Evolutionary conservation across 2,329 filamentous ascomycete species (phyloP).

Genomic region (Pleurostoma richardsiae): DNA sequence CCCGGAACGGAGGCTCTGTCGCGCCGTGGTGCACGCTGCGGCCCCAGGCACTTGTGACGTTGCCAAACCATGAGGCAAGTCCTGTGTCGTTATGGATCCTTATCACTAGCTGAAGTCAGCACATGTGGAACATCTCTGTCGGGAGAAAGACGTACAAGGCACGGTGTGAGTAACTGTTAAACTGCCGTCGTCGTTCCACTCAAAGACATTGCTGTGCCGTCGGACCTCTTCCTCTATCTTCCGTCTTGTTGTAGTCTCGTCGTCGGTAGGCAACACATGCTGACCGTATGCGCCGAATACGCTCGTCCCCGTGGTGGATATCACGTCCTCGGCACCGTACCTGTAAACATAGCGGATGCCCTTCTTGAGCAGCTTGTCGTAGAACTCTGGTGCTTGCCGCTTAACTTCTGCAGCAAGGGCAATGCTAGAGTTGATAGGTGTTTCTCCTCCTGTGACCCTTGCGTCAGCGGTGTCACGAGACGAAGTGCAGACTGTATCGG

Average conservation of each 20-base stretch:
- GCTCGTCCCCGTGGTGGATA: constrained; percentile 25
- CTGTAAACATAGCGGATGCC: constrained; percentile 24
- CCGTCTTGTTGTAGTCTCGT: constrained; percentile 12
- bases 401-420: constrained; percentile 18
- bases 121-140: not conserved
- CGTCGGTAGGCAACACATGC: constrained; percentile 16
- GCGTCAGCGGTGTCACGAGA: not conserved
- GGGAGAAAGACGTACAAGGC: constrained; percentile 13
- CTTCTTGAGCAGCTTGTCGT: constrained; percentile 17
- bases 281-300: constrained; percentile 23
- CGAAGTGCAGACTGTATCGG: not conserved
- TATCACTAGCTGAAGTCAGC: constrained; percentile 14
- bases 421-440: constrained; percentile 24
- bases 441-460: constrained; percentile 20
- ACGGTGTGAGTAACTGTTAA: constrained; percentile 24
- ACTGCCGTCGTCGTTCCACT: constrained; percentile 28
- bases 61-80: constrained; percentile 23
- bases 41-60: constrained; percentile 27
- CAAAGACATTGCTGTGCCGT: constrained; percentile 24
- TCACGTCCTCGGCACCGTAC: constrained; percentile 16
- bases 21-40: constrained; percentile 24
- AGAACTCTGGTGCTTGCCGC: constrained; percentile 19
- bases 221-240: constrained; percentile 24
- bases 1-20: constrained; percentile 21
- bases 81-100: constrained; percentile 19